These are phyloP conservation scores for Ambispora gerdemannii DNA, from an alignment of 192 early-diverging fungal genomes.

Conservation along the genomic window DNA sequence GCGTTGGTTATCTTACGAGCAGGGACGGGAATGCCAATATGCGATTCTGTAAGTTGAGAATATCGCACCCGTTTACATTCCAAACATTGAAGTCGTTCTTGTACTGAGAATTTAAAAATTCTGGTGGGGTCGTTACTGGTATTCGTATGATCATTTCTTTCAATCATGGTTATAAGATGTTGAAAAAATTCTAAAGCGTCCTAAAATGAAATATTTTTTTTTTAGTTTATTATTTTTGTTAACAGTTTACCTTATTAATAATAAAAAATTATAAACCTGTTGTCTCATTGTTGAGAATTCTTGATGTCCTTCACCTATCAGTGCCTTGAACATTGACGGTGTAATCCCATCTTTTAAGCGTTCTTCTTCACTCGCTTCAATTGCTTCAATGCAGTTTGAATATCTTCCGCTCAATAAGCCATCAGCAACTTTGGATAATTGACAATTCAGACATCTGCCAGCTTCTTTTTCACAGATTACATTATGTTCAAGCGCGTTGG, in stretches of 20 bases:
- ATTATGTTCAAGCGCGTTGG: conserved; percentile 48
- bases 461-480: conserved; percentile 52
- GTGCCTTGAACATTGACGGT: conserved; percentile 87
- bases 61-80: conserved; percentile 84
- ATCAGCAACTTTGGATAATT: conserved; percentile 87
- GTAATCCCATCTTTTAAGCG: conserved; percentile 76
- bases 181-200: conserved; percentile 95
- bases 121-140: conserved; percentile 67
- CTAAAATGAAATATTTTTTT: conserved; percentile 31
- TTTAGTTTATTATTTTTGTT: neutral
- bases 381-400: conserved; percentile 48
- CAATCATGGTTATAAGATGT: conserved; percentile 68
- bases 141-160: conserved; percentile 71
- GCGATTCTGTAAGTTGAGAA: conserved; percentile 46
- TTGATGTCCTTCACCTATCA: conserved; percentile 84
- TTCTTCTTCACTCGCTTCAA: conserved; percentile 42
- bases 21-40: conserved; percentile 68
- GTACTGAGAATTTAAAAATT: conserved; percentile 73
- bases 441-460: conserved; percentile 82
- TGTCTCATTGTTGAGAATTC: conserved; percentile 98
- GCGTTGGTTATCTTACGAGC: conserved; percentile 45
- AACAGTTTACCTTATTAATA: neutral
- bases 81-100: conserved; percentile 86
- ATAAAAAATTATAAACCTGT: conserved; percentile 50
- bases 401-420: conserved; percentile 90